Percentiles rank a stretch among this genome's conserved stretches.
These are phyloP conservation scores for Cordyceps cicadae DNA, from an alignment of 2,329 filamentous ascomycete genomes.

Conservation along the genomic window DNA sequence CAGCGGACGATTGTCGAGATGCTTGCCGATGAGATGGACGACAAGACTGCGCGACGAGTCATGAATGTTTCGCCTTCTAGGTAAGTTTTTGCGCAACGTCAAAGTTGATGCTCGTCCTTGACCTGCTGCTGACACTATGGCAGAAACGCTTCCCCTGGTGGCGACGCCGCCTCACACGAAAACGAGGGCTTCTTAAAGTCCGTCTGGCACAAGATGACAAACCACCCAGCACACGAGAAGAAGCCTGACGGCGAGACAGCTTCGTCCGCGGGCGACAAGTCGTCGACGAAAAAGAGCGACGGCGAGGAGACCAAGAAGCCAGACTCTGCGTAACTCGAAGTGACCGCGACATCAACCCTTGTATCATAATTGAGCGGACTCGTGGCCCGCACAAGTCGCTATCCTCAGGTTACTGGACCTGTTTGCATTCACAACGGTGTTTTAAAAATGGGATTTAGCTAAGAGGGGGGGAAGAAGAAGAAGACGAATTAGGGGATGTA, in stretches of 20 bases:
- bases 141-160: slow-evolving; percentile 14
- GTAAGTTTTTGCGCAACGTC: neutral
- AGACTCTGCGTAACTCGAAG: neutral
- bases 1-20: slow-evolving; percentile 91
- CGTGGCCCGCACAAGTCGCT: neutral
- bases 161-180: slow-evolving; percentile 49
- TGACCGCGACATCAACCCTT: neutral
- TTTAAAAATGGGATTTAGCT: slow-evolving; percentile 6
- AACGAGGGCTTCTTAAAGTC: slow-evolving; percentile 88
- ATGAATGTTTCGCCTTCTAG: slow-evolving; percentile 61
- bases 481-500: neutral
- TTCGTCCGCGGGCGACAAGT: slow-evolving; percentile 10
- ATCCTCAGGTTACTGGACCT: neutral
- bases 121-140: neutral
- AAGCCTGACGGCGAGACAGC: slow-evolving; percentile 21
- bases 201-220: slow-evolving; percentile 88
- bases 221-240: slow-evolving; percentile 52
- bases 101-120: neutral
- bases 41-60: slow-evolving; percentile 82
- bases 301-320: slow-evolving; percentile 18
- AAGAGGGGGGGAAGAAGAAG: neutral
- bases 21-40: slow-evolving; percentile 90
- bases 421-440: slow-evolving; percentile 11
- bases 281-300: slow-evolving; percentile 15
- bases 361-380: slow-evolving; percentile 6